Conservation (phyloP, 352 stramenopile genomes). For the Globisporangium abappressorium region DNA sequence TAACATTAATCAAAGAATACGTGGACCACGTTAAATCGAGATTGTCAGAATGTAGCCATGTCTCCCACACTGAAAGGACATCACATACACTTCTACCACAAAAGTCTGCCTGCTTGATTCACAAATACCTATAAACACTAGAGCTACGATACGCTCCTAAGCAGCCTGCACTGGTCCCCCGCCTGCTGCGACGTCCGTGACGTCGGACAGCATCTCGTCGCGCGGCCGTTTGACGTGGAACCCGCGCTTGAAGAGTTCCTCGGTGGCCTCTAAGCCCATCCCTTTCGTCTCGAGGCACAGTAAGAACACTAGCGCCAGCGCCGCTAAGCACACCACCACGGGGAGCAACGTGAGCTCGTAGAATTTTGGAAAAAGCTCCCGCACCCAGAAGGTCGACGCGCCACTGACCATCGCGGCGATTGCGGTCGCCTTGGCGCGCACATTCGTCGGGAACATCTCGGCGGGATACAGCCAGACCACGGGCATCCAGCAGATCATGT, state of each 20-base stretch:
- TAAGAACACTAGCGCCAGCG: constrained; percentile 42
- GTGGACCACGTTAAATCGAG: neutral
- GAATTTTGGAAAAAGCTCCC: constrained; percentile 15
- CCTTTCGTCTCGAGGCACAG: constrained; percentile 51
- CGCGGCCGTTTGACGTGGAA: constrained; percentile 27
- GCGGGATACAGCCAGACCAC: constrained; percentile 52
- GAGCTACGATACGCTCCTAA: neutral
- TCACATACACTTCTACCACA: neutral
- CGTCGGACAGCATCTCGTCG: constrained; percentile 8
- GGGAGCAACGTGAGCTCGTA: constrained; percentile 6
- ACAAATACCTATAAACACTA: neutral
- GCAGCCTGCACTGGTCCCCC: neutral
- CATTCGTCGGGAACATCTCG: constrained; percentile 53
- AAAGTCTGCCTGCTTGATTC: neutral
- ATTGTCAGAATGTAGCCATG: neutral
- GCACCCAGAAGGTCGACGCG: constrained; percentile 13
- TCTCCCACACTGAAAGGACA: neutral
- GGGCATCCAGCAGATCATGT: constrained; percentile 41
- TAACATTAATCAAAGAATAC: neutral
- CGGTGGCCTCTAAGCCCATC: constrained; percentile 54
- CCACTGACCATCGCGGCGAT: constrained; percentile 35
- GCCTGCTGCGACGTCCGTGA: neutral
- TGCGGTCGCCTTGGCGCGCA: constrained; percentile 44
- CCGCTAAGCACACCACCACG: constrained; percentile 12
- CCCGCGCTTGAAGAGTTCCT: constrained; percentile 42